phyloP scores from a whole-genome alignment of 768 basidiomycete genomes.

The Suillus decipiens region DNA sequence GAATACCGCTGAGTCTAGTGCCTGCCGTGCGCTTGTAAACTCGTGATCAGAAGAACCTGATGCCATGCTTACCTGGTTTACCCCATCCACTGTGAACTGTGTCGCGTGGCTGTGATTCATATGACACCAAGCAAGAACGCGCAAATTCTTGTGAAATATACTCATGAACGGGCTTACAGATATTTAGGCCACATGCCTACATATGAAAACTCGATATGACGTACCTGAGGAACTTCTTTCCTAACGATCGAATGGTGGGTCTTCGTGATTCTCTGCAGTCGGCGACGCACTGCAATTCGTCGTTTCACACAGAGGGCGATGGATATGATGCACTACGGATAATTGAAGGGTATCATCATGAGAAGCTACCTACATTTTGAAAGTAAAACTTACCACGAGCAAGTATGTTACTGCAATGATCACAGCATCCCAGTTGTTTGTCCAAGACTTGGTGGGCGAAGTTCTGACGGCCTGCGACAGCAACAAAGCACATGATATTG shows the following conservation, averaged over 20 bases:
- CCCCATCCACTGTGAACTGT: slow-evolving; percentile 77
- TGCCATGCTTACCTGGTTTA: slow-evolving; percentile 51
- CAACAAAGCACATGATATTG: slow-evolving; percentile 64
- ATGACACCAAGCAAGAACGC: slow-evolving; percentile 70
- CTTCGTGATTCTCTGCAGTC: slow-evolving; percentile 69
- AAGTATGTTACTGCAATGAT: slow-evolving; percentile 72
- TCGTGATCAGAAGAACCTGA: neutral
- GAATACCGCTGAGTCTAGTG: slow-evolving; percentile 57
- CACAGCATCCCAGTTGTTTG: slow-evolving; percentile 65
- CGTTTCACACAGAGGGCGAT: slow-evolving; percentile 67
- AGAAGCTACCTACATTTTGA: neutral
- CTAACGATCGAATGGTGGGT: slow-evolving; percentile 51
- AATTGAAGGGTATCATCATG: neutral
- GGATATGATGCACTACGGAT: slow-evolving; percentile 55
- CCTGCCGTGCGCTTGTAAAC: slow-evolving; percentile 39
- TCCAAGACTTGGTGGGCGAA: slow-evolving; percentile 53
- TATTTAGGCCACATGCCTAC: slow-evolving; percentile 8
- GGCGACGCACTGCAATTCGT: slow-evolving; percentile 62
- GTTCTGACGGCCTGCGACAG: slow-evolving; percentile 75
- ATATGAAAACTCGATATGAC: slow-evolving; percentile 5
- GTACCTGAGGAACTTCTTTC: slow-evolving; percentile 62
- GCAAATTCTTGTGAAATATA: slow-evolving; percentile 76
- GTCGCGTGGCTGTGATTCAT: slow-evolving; percentile 70
- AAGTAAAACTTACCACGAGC: slow-evolving; percentile 52
- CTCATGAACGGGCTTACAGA: slow-evolving; percentile 56